Evolutionary conservation across 352 stramenopile genomes (phyloP), one percentile per base, ranked within the genome.

Genomic region (Discostella stelligera): DNA sequence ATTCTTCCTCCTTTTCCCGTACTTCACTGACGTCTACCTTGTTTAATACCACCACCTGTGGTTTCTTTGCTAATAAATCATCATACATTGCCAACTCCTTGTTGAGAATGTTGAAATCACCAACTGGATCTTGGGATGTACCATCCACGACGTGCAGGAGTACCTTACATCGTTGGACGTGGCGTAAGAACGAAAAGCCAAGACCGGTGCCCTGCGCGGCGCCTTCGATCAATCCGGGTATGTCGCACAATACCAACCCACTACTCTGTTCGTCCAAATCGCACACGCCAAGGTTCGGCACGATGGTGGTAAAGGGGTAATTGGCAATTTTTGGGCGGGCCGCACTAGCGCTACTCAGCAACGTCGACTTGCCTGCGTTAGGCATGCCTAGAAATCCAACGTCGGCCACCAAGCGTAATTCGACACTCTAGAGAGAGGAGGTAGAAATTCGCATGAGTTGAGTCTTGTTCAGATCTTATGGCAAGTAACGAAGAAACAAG

Each of bases 261-360:
- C 81, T 82, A 46, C 66, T 39, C 27, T 89, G 81, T 32, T 87
- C 85, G 10, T 76, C 83, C 13, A 92, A 78, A 82, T 94, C 87
- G 60, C 89, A 94, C 11, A 98, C 96, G 27, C 97, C 97, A 13
- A 99, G 90, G 83, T 98, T 99, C 9, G 97, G 97, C 27, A 98
- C 94, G 56, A 99, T 93, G 23, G 97, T 99, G 58, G 97, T 99
- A 83, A 99, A 99, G 16, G 96, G 96, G 84, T 99, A 99, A 73
- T 97, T 95, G 9, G 96, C 96, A 75, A 99, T 98, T 73, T 98
- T 98, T 0, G 97, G 97, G 41, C 92, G 95, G 1, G 96, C 96
- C 5, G 95, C 95, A 30, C 93, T 98, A 44, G 97, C 80, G 37
- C 94, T 92, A 58, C 92, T 96, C 30, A 99, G 85, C 55, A 99